Percentiles rank a stretch among this genome's conserved stretches.
These are phyloP conservation scores for Austroboletus niveus DNA, from an alignment of 1,284 basidiomycete genomes.

Conservation along the genomic window DNA sequence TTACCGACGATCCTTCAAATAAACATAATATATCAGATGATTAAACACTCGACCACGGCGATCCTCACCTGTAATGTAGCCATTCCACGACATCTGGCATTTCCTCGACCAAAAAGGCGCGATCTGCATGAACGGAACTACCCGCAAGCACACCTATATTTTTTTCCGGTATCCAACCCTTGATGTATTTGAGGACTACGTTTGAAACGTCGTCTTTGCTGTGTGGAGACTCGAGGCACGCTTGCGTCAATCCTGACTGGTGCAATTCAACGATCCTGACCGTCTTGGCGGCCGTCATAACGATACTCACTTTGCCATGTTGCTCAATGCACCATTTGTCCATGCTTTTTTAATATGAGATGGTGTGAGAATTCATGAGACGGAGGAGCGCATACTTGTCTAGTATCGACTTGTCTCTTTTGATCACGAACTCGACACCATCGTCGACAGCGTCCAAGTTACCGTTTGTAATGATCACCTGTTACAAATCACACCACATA, in stretches of 20 bases:
- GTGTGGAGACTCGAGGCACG: slow-evolving; percentile 64
- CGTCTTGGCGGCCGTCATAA: neutral
- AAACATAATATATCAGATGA: slow-evolving; percentile 8
- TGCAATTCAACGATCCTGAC: neutral
- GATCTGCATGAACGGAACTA: slow-evolving; percentile 79
- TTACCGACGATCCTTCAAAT: slow-evolving; percentile 56
- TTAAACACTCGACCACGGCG: neutral
- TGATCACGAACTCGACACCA: slow-evolving; percentile 71
- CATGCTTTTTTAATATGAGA: slow-evolving; percentile 50
- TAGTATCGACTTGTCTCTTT: slow-evolving; percentile 58
- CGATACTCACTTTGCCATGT: slow-evolving; percentile 53
- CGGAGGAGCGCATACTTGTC: slow-evolving; percentile 48
- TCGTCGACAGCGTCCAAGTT: slow-evolving; percentile 72
- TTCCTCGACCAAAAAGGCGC: slow-evolving; percentile 65
- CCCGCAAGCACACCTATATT: slow-evolving; percentile 72
- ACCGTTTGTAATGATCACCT: slow-evolving; percentile 83
- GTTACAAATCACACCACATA: neutral
- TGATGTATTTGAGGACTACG: slow-evolving; percentile 66
- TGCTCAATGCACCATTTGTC: slow-evolving; percentile 73
- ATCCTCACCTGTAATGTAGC: slow-evolving; percentile 71
- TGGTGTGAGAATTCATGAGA: neutral
- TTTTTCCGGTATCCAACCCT: slow-evolving; percentile 67
- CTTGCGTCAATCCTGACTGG: slow-evolving; percentile 71
- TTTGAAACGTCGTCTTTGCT: slow-evolving; percentile 52
- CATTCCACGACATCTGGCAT: slow-evolving; percentile 76